Base-by-base conservation (phyloP, 2,329 filamentous ascomycete genomes). In the Graphilbum fragrans region DNA sequence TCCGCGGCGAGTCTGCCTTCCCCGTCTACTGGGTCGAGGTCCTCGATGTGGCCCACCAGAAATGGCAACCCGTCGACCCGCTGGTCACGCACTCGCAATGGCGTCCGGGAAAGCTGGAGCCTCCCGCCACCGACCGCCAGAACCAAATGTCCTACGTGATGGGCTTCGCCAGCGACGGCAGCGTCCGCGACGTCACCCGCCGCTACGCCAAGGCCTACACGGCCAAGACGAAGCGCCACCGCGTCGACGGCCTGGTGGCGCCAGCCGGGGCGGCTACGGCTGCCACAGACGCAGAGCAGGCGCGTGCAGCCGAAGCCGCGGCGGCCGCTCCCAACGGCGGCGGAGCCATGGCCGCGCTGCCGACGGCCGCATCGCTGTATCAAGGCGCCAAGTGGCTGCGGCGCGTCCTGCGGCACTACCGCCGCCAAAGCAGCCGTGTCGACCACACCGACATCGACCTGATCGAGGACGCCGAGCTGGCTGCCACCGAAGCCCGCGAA, bases 21-120 rank as follows among this genome's bases (percentile, higher is more conserved):
- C 92, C 92, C 0, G 71, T 96, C 3, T 96, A 87, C 56, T 98
- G 92, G 92, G 81, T 95, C 1, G 92, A 98, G 61, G 80, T 86
- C 4, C 84, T 94, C 49, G 88, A 95, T 48, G 68, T 78, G 41
- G 82, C 83, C 0, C 77, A 86, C 48, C 85, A 95, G 55, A 94
- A 86, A 64, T 98, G 92, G 92, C 75, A 94, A 42, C 74, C 86
- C 0, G 76, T 92, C 31, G 92, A 98, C 55, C 78, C 88, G 0
- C 60, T 95, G 0, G 86, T 92, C 2, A 94, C 88, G 0, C 70
- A 75, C 42, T 82, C 79, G 0, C 77, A 94, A 41, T 85, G 80
- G 55, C 87, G 83, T 45, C 76, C 86, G 0, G 72, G 70, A 23
- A 78, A 74, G 37, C 67, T 98, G 22, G 92, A 98, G 54, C 92